Conservation (phyloP, 306 rosid species). For the Canavalia ensiformis region DNA sequence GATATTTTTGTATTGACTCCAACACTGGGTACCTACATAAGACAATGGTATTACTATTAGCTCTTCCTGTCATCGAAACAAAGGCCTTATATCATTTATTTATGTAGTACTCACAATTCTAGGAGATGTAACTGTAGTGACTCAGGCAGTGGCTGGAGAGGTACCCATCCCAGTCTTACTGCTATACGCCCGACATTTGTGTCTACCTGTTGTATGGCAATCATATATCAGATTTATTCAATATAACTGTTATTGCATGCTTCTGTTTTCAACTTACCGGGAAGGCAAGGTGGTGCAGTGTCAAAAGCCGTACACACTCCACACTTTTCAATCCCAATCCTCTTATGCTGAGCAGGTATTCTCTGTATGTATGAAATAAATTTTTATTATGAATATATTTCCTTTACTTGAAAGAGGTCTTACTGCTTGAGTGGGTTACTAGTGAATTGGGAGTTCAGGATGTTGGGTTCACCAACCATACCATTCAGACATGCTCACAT, state of each 20-base stretch:
- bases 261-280: conserved; percentile 76
- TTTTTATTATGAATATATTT: conserved; percentile 33
- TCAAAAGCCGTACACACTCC: conserved; percentile 98
- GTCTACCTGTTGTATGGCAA: conserved; percentile 78
- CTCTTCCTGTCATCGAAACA: conserved; percentile 34
- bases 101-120: conserved; percentile 78
- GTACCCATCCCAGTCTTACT: conserved; percentile 99
- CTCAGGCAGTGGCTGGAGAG: conserved; percentile 99
- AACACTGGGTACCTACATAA: conserved; percentile 88
- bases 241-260: conserved; percentile 40
- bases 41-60: conserved; percentile 55
- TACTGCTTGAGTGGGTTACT: conserved; percentile 11
- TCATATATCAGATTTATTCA: conserved; percentile 42
- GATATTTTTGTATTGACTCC: conserved; percentile 95
- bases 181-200: conserved; percentile 99
- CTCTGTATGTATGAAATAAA: conserved; percentile 64
- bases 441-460: conserved; percentile 36
- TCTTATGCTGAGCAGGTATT: conserved; percentile 88
- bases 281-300: conserved; percentile 99
- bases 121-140: conserved; percentile 98
- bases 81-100: conserved; percentile 32
- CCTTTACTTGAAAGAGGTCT: conserved; percentile 27
- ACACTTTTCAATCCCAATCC: conserved; percentile 98
- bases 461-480: conserved; percentile 35
- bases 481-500: conserved; percentile 32